phyloP scores from a whole-genome alignment of 2,329 filamentous ascomycete genomes.

The Aspergillus texensis region DNA sequence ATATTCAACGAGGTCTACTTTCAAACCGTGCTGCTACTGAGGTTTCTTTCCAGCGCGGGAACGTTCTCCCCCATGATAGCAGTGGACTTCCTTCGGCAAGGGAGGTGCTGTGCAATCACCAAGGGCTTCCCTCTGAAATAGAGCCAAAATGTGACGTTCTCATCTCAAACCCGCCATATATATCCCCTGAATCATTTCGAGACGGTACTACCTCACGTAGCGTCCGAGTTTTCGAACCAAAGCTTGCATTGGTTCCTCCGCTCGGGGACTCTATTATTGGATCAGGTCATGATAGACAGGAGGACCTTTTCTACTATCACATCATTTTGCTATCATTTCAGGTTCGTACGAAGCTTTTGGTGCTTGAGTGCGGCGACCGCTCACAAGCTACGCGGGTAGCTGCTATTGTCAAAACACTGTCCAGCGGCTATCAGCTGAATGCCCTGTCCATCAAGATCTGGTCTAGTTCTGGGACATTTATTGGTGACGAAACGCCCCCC shows the following conservation, averaged over 20 bases:
- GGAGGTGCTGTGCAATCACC: constrained; percentile 14
- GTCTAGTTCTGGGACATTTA: not conserved
- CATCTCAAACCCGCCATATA: constrained; percentile 89
- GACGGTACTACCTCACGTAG: constrained; percentile 66
- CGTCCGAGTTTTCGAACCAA: constrained; percentile 81
- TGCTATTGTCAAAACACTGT: constrained; percentile 17
- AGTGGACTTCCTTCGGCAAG: constrained; percentile 14
- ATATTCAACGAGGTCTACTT: constrained; percentile 40
- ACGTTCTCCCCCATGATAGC: constrained; percentile 37
- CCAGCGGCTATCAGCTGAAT: not conserved
- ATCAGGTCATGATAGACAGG: constrained; percentile 14
- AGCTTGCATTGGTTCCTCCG: constrained; percentile 72
- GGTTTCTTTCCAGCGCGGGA: constrained; percentile 52
- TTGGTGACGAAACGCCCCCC: not conserved
- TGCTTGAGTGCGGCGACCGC: constrained; percentile 42
- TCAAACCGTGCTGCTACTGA: constrained; percentile 30
- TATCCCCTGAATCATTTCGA: constrained; percentile 66
- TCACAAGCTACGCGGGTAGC: constrained; percentile 37
- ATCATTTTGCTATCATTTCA: constrained; percentile 32
- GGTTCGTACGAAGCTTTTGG: constrained; percentile 29
- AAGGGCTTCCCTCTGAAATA: not conserved
- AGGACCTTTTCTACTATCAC: constrained; percentile 40
- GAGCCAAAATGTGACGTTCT: constrained; percentile 61
- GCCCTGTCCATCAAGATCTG: constrained; percentile 5
- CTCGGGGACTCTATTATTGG: not conserved